These are phyloP conservation scores for Talaromyces sp. DNA, from an alignment of 2,329 filamentous ascomycete species.

Conservation along the genomic window DNA sequence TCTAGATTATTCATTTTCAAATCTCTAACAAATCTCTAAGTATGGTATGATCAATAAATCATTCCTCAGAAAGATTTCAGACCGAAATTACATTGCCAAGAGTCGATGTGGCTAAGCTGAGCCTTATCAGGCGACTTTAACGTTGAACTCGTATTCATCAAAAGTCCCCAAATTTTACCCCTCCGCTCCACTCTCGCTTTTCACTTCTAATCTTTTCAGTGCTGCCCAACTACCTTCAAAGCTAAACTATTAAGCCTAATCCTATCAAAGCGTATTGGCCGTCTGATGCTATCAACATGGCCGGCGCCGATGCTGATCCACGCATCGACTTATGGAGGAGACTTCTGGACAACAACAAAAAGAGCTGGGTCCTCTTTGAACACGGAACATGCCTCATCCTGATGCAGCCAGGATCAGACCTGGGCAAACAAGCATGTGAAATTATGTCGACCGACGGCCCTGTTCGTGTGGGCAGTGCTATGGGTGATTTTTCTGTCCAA, in stretches of 20 bases:
- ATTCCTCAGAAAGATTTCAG: background rate
- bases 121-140: background rate
- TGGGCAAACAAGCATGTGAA: background rate
- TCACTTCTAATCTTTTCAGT: background rate
- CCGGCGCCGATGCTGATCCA: background rate
- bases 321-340: background rate
- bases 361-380: background rate
- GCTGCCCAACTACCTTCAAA: background rate
- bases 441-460: background rate
- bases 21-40: too few species aligned
- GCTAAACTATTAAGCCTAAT: background rate
- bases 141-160: background rate
- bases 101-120: background rate
- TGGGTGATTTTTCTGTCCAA: background rate
- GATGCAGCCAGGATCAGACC: background rate
- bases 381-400: background rate
- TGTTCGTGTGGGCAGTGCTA: background rate
- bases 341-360: background rate
- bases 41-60: background rate
- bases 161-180: background rate
- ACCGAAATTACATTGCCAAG: background rate
- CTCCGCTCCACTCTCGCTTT: background rate
- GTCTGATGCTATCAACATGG: background rate
- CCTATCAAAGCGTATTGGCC: background rate
- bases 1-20: too few species aligned